A percentile compares a stretch with the other conserved stretches of the same genome.
phyloP scores from a whole-genome alignment of 805 yeast species.

The Peterozyma xylosa region DNA sequence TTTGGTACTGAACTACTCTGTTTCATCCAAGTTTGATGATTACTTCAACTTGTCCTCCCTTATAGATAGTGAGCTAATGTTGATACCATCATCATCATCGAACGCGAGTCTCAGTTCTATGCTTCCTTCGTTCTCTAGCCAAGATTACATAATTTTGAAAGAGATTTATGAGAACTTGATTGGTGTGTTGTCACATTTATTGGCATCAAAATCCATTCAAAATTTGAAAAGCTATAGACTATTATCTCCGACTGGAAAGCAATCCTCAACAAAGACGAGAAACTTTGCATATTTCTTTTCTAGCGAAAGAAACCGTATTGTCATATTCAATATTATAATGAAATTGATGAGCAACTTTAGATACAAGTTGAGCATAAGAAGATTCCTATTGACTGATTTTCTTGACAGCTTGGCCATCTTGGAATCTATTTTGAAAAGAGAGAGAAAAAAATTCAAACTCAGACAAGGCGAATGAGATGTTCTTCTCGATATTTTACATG shows the following conservation, averaged over 20 bases:
- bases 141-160: slow-evolving; percentile 13
- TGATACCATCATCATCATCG: not conserved
- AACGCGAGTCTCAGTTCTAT: not conserved
- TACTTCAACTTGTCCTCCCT: slow-evolving; percentile 1
- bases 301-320: slow-evolving; percentile 22
- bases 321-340: slow-evolving; percentile 44
- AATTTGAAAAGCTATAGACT: slow-evolving; percentile 35
- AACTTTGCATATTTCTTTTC: slow-evolving; percentile 2
- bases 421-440: not conserved
- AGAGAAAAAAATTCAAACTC: not conserved
- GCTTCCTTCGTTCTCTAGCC: not conserved
- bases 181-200: slow-evolving; percentile 16
- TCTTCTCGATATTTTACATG: no score
- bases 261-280: slow-evolving; percentile 34
- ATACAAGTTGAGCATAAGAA: slow-evolving; percentile 55
- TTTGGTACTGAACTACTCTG: not conserved
- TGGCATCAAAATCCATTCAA: slow-evolving; percentile 16
- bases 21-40: slow-evolving; percentile 2
- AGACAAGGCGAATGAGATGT: not conserved
- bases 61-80: slow-evolving; percentile 2
- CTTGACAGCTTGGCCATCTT: slow-evolving; percentile 31
- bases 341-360: slow-evolving; percentile 47
- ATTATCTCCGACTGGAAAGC: slow-evolving; percentile 39
- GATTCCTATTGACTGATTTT: slow-evolving; percentile 53
- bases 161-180: slow-evolving; percentile 21